These are phyloP conservation scores for Phlebopus sp. DNA, from an alignment of 1,284 basidiomycete species.

Conservation along the genomic window DNA sequence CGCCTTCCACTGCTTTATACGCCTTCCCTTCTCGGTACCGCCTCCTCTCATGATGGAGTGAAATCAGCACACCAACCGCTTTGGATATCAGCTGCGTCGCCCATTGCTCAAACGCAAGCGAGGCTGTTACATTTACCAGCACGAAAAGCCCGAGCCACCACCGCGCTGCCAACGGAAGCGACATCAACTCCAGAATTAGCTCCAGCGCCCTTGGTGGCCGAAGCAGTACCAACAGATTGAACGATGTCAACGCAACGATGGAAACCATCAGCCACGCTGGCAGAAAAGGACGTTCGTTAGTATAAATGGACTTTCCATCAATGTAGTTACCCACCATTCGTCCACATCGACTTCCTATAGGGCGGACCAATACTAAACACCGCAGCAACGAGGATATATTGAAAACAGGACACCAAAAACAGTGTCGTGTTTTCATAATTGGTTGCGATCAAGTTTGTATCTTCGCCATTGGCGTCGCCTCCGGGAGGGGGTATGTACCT, in stretches of 20 bases:
- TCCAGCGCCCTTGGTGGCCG: slow-evolving; percentile 63
- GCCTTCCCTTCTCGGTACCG: slow-evolving; percentile 58
- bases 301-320: background rate
- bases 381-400: slow-evolving; percentile 95
- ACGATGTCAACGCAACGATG: slow-evolving; percentile 60
- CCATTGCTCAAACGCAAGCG: slow-evolving; percentile 81
- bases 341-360: slow-evolving; percentile 92
- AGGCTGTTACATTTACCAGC: slow-evolving; percentile 69
- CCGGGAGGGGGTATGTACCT: slow-evolving; percentile 64
- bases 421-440: slow-evolving; percentile 94
- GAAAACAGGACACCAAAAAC: slow-evolving; percentile 96
- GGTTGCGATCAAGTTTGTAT: slow-evolving; percentile 80
- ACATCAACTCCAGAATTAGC: slow-evolving; percentile 76
- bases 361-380: slow-evolving; percentile 98
- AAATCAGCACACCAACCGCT: slow-evolving; percentile 48
- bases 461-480: slow-evolving; percentile 52
- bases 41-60: slow-evolving; percentile 43
- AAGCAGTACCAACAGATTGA: slow-evolving; percentile 78
- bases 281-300: slow-evolving; percentile 15
- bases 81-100: slow-evolving; percentile 61
- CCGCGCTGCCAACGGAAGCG: slow-evolving; percentile 71
- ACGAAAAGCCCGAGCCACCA: slow-evolving; percentile 70
- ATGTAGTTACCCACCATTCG: slow-evolving; percentile 68
- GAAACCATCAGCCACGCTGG: slow-evolving; percentile 78
- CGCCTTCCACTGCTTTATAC: slow-evolving; percentile 73